Conservation (phyloP, 208 protist species). For the Trypanosomatidae sp. region DNA sequence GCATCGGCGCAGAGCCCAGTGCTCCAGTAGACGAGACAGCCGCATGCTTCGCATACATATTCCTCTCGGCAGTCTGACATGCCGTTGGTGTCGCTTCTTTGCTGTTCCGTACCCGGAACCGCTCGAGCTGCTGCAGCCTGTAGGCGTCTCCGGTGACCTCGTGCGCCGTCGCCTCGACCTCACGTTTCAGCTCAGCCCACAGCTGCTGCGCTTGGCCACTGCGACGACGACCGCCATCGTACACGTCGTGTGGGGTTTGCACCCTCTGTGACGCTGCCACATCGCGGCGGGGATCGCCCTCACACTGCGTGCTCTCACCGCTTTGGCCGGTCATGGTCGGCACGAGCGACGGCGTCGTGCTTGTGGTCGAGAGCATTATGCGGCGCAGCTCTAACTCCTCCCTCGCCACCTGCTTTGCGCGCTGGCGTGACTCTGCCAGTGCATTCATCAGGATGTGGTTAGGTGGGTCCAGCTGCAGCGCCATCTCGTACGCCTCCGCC, state of each 20-base stretch:
- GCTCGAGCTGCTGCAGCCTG: conserved; percentile 63
- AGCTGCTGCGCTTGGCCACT: conserved; percentile 41
- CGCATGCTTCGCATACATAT: no score
- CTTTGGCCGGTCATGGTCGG: neutral
- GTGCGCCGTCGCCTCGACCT: conserved; percentile 58
- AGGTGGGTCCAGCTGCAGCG: conserved; percentile 77
- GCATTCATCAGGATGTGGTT: conserved; percentile 67
- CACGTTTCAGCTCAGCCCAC: conserved; percentile 59
- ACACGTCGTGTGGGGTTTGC: neutral
- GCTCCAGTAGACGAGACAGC: neutral
- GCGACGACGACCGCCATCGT: neutral
- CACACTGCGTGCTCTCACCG: neutral
- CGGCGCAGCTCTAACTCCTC: conserved; percentile 26
- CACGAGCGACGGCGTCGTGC: conserved; percentile 7
- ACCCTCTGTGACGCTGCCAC: neutral
- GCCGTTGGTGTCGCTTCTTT: conserved; percentile 2
- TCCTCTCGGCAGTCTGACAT: neutral
- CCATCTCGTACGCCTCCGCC: conserved; percentile 86
- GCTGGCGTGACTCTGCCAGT: conserved; percentile 49
- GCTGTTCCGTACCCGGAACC: conserved; percentile 31
- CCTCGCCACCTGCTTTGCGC: conserved; percentile 29
- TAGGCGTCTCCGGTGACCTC: conserved; percentile 75
- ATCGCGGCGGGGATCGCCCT: neutral
- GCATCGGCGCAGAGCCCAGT: neutral
- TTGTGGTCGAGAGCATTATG: conserved; percentile 12